Percentiles rank a stretch among this genome's conserved stretches.
phyloP scores from a whole-genome alignment of 2,329 filamentous ascomycete genomes.

The Pyrenochaeta sp. region DNA sequence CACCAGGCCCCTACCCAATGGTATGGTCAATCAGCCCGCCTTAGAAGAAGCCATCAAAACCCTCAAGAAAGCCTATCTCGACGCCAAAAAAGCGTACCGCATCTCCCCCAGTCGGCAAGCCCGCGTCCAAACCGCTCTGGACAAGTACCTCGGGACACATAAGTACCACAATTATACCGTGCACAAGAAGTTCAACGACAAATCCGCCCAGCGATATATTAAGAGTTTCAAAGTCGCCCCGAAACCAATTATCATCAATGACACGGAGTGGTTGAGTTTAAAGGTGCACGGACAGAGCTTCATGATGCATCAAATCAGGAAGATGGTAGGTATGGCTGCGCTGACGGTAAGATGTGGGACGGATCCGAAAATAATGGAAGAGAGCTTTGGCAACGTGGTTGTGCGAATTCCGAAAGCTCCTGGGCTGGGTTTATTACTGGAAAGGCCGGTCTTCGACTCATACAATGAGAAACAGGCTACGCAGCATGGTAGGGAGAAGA shows the following conservation, averaged over 20 bases:
- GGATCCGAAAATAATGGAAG: conserved; percentile 72
- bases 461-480: conserved; percentile 80
- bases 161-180: conserved; percentile 99
- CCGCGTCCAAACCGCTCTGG: conserved; percentile 77
- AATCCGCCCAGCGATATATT: conserved; percentile 88
- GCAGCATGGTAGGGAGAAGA: conserved; percentile 69
- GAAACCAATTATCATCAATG: conserved; percentile 75
- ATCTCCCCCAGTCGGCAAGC: conserved; percentile 75
- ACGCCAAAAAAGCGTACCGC: conserved; percentile 85
- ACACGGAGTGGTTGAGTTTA: conserved; percentile 93
- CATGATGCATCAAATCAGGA: conserved; percentile 99
- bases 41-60: conserved; percentile 56
- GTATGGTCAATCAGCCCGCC: conserved; percentile 38
- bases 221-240: conserved; percentile 84
- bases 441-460: conserved; percentile 87
- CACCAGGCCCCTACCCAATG: conserved; percentile 34
- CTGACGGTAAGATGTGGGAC: conserved; percentile 85
- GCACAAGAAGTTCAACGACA: conserved; percentile 81
- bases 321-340: conserved; percentile 95
- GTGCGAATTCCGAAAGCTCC: conserved; percentile 95
- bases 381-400: conserved; percentile 75
- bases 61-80: conserved; percentile 82
- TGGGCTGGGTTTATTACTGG: conserved; percentile 84
- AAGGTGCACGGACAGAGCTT: conserved; percentile 98
- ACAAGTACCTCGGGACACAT: conserved; percentile 80